Evolutionary conservation across 2,329 filamentous ascomycete species (phyloP).

Genomic region (Penicillium sp.): DNA sequence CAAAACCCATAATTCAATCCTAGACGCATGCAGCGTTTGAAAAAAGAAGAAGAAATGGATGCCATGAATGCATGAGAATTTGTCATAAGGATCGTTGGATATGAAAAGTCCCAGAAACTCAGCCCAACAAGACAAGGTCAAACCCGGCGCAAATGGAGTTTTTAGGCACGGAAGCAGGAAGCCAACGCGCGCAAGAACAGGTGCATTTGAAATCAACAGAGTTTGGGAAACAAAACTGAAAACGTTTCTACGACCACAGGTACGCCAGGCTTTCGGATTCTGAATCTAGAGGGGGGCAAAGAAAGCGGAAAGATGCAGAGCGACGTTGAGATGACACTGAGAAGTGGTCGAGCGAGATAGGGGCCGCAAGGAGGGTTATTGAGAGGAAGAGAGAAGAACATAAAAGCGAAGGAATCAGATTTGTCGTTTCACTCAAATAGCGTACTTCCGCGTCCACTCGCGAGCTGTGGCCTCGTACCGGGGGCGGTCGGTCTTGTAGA

Average conservation of each 20-base stretch:
- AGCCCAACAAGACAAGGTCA: slow-evolving; percentile 19
- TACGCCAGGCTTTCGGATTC: slow-evolving; percentile 34
- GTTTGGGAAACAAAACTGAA: slow-evolving; percentile 18
- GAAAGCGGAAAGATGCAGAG: slow-evolving; percentile 17
- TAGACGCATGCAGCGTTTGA: neutral
- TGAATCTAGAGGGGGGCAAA: slow-evolving; percentile 20
- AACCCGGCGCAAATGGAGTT: slow-evolving; percentile 1
- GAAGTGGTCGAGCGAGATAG: slow-evolving; percentile 6
- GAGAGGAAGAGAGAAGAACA: neutral
- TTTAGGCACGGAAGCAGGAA: slow-evolving; percentile 12
- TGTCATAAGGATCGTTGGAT: slow-evolving; percentile 39
- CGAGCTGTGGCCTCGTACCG: slow-evolving; percentile 94
- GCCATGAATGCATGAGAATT: slow-evolving; percentile 37
- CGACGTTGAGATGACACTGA: slow-evolving; percentile 6
- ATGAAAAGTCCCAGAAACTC: slow-evolving; percentile 31
- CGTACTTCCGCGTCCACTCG: slow-evolving; percentile 99
- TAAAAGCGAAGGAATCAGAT: slow-evolving; percentile 26
- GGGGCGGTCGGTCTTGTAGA: slow-evolving; percentile 98
- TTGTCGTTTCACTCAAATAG: slow-evolving; percentile 61
- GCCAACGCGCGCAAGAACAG: slow-evolving; percentile 12
- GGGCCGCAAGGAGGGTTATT: slow-evolving; percentile 4
- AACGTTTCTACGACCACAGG: slow-evolving; percentile 37
- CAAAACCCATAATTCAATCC: slow-evolving; percentile 2
- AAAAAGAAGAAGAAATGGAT: slow-evolving; percentile 27
- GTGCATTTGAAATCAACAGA: slow-evolving; percentile 11